Conservation (phyloP, 345 rosid species). For the Eucalyptus fibrosa region DNA sequence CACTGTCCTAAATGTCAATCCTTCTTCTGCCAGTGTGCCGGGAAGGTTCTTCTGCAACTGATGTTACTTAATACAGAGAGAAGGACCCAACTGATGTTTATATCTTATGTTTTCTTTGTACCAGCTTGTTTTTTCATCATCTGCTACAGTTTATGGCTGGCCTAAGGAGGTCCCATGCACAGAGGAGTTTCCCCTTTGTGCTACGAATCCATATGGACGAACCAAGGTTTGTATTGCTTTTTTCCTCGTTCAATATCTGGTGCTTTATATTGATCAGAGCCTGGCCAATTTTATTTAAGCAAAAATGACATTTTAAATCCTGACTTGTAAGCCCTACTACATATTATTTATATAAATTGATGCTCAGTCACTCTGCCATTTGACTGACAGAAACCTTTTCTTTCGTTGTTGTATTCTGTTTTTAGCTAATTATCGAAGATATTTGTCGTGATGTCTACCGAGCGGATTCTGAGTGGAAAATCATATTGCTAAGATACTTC, state of each 20-base stretch:
- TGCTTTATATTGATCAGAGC: background rate
- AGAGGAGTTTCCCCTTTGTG: conserved; percentile 67
- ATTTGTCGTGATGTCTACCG: conserved; percentile 64
- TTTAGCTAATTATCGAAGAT: conserved; percentile 84
- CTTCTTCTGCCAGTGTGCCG: background rate
- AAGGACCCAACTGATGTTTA: background rate
- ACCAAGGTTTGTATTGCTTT: conserved; percentile 49
- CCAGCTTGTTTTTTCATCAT: conserved; percentile 98
- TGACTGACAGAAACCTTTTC: background rate
- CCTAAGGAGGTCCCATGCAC: conserved; percentile 95
- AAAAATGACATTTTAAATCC: background rate
- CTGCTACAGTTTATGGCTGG: conserved; percentile 99
- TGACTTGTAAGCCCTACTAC: background rate
- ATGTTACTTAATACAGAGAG: background rate
- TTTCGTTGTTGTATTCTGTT: background rate
- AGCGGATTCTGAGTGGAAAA: conserved; percentile 76
- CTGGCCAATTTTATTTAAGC: background rate
- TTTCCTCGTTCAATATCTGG: background rate
- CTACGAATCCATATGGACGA: conserved; percentile 79
- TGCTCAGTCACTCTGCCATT: background rate
- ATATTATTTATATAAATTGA: background rate
- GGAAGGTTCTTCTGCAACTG: background rate
- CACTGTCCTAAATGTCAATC: background rate
- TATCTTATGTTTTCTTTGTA: background rate
- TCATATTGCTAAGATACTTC: conserved; percentile 84